Conservation (phyloP, 352 stramenopile species). For the Globisporangium megalacanthum region DNA sequence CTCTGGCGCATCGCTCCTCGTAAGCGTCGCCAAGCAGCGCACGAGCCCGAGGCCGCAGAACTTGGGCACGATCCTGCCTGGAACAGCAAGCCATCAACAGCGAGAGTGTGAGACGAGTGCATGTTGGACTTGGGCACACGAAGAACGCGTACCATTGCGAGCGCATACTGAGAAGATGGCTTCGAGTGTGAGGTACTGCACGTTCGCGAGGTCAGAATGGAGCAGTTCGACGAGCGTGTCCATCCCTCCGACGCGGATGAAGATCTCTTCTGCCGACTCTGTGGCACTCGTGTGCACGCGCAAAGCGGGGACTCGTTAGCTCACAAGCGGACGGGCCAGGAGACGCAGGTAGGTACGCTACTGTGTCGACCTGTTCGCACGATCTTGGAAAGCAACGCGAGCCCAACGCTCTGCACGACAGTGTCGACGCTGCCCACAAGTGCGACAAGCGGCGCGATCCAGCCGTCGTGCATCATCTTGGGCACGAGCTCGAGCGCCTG, state of each 20-base stretch:
- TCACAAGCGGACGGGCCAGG: background rate
- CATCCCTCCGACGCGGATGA: constrained; percentile 42
- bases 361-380: constrained; percentile 30
- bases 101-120: background rate
- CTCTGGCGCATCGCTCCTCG: constrained; percentile 23
- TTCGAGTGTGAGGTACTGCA: constrained; percentile 37
- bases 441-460: constrained; percentile 56
- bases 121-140: background rate
- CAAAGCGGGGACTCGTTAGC: background rate
- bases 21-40: constrained; percentile 22
- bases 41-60: constrained; percentile 48
- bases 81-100: background rate
- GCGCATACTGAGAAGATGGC: constrained; percentile 47
- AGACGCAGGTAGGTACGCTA: background rate
- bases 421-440: constrained; percentile 45
- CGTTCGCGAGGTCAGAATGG: constrained; percentile 22
- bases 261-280: constrained; percentile 43
- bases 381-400: constrained; percentile 50
- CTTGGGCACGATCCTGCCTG: constrained; percentile 32
- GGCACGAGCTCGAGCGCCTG: constrained; percentile 50
- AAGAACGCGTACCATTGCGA: constrained; percentile 29
- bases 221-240: constrained; percentile 41
- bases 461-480: constrained; percentile 53
- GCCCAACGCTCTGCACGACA: constrained; percentile 34
- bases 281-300: background rate